These are phyloP conservation scores for Podospora bellae-mahoneyi DNA, from an alignment of 495 filamentous ascomycete species.

Conservation along the genomic window DNA sequence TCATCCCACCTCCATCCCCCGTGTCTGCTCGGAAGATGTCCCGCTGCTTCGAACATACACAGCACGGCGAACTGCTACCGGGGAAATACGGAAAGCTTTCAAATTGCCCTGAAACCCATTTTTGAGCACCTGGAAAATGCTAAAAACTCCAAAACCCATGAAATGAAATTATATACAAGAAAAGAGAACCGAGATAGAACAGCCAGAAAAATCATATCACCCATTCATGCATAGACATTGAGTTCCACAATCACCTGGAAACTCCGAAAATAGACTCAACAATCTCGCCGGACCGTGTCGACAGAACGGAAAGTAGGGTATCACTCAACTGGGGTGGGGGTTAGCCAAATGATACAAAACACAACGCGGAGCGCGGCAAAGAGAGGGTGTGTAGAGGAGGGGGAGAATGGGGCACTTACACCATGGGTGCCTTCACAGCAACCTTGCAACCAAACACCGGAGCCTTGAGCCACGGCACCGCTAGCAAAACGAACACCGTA, in stretches of 20 bases:
- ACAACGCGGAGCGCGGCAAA: background rate
- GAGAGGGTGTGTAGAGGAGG: background rate
- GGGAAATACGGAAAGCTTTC: background rate
- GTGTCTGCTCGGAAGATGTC: background rate
- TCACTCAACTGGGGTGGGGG: constrained; percentile 58
- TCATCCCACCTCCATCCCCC: background rate
- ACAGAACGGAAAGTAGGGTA: constrained; percentile 71
- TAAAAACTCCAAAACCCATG: background rate
- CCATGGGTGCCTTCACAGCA: constrained; percentile 92
- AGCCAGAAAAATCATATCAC: background rate
- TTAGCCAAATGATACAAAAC: constrained; percentile 10
- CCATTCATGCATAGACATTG: background rate
- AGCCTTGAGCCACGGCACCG: constrained; percentile 59
- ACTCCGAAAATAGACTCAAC: constrained; percentile 66
- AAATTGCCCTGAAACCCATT: background rate
- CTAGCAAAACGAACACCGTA: constrained; percentile 70
- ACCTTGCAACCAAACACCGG: constrained; percentile 91
- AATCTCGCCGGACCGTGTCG: constrained; percentile 69
- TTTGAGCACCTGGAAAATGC: background rate
- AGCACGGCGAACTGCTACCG: background rate
- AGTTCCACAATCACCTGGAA: constrained; percentile 16
- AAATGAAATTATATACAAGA: constrained; percentile 13
- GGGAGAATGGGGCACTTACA: constrained; percentile 48
- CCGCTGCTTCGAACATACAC: background rate
- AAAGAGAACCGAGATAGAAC: constrained; percentile 7